Evolutionary conservation across 345 rosid genomes (phyloP).

Genomic region (Microcos paniculata): DNA sequence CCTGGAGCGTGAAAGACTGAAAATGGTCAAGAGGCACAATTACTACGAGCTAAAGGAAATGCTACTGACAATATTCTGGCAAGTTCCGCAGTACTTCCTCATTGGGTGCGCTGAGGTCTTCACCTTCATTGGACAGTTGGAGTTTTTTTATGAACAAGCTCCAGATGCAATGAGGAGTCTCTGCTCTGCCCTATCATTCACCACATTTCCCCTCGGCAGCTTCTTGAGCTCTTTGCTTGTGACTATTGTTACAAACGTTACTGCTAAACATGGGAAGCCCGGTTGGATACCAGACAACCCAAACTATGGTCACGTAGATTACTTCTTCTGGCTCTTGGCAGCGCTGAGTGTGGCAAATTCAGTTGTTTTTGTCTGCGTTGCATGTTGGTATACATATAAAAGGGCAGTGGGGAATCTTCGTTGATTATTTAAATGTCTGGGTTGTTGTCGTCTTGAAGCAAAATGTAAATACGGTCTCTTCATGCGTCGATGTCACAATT

Average conservation of each 20-base stretch:
- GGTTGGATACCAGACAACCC: constrained; percentile 24
- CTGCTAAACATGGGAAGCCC: constrained; percentile 11
- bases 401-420: constrained; percentile 11
- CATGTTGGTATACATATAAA: constrained; percentile 26
- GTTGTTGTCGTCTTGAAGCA: not conserved
- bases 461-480: not conserved
- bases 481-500: not conserved
- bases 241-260: constrained; percentile 15
- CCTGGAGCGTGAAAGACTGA: constrained; percentile 37
- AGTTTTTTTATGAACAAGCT: constrained; percentile 57
- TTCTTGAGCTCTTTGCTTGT: constrained; percentile 29
- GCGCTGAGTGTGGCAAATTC: constrained; percentile 22
- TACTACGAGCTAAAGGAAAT: constrained; percentile 31
- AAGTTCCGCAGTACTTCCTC: constrained; percentile 50
- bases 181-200: constrained; percentile 46
- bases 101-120: constrained; percentile 62
- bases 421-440: not conserved
- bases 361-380: constrained; percentile 5
- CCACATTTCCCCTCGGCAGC: constrained; percentile 46
- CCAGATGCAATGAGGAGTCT: constrained; percentile 58
- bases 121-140: constrained; percentile 48
- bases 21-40: constrained; percentile 28
- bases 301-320: constrained; percentile 24
- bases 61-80: constrained; percentile 50
- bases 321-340: constrained; percentile 31